Evolutionary conservation across 108 stramenopile species (phyloP).

Genomic region (Cyclostephanos tholiformis): DNA sequence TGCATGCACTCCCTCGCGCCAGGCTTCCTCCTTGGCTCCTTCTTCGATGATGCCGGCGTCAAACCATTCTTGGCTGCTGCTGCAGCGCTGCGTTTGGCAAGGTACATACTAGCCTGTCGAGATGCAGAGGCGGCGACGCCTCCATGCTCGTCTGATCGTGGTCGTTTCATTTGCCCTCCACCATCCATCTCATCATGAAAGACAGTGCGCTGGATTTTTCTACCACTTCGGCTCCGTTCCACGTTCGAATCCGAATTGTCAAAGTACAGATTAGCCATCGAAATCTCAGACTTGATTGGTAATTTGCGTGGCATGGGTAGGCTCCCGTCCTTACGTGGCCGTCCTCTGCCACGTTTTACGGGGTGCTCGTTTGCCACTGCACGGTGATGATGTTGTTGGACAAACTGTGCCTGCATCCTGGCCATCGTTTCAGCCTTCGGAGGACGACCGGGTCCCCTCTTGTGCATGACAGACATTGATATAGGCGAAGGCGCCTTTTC

Average conservation of each 20-base stretch:
- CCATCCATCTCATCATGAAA: slow-evolving; percentile 81
- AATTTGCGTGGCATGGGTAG: slow-evolving; percentile 36
- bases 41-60: slow-evolving; percentile 21
- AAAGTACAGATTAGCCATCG: slow-evolving; percentile 12
- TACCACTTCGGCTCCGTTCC: slow-evolving; percentile 74
- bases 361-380: slow-evolving; percentile 16
- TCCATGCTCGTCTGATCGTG: slow-evolving; percentile 25
- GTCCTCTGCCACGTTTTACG: slow-evolving; percentile 46
- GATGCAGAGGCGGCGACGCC: slow-evolving; percentile 5
- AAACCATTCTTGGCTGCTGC: slow-evolving; percentile 30
- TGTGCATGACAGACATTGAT: neutral
- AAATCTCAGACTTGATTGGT: slow-evolving; percentile 17
- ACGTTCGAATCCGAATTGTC: slow-evolving; percentile 19
- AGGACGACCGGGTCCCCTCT: slow-evolving; percentile 29
- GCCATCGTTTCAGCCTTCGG: slow-evolving; percentile 23
- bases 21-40: slow-evolving; percentile 76
- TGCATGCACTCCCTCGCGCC: slow-evolving; percentile 93
- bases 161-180: slow-evolving; percentile 55
- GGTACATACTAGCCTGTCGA: slow-evolving; percentile 11
- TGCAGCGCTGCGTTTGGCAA: slow-evolving; percentile 25
- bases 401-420: slow-evolving; percentile 1
- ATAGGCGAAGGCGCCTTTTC: neutral
- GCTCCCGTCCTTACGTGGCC: slow-evolving; percentile 52
- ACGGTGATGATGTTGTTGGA: slow-evolving; percentile 1
- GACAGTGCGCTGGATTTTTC: slow-evolving; percentile 68